Base-by-base conservation (phyloP, 768 basidiomycete species). In the Boletus rubescentipes region DNA sequence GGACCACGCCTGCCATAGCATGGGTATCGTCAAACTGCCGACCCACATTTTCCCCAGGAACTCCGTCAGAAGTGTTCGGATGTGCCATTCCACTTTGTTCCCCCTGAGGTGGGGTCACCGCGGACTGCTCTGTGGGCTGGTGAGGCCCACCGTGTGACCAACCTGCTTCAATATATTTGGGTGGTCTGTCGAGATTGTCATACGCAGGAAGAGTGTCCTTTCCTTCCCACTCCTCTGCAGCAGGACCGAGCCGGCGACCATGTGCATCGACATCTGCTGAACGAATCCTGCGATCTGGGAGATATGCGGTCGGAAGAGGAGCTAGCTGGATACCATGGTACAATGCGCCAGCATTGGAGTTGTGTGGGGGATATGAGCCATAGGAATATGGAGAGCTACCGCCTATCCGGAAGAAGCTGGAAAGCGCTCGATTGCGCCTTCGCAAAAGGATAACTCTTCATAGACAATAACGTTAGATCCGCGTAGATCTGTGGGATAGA, bases 201-300 rank as follows among this genome's bases (percentile, higher is more conserved):
- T 81, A 82, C 5, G 79, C 77, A 9, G 80, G 80, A 23, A 81
- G 71, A 0, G 61, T 53, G 31, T 81, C 80, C 56, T 80, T 81
- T 54, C 77, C 75, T 0, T 66, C 63, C 51, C 68, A 54, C 11
- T 61, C 61, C 16, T 72, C 73, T 46, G 72, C 72, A 36, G 72
- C 63, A 1, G 56, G 49, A 9, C 61, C 64, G 9, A 64, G 39
- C 20, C 78, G 65, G 44, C 80, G 73, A 15, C 80, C 80, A 9
- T 57, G 59, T 16, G 61, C 67, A 56, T 79, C 79, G 0, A 67
- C 69, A 54, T 79, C 78, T 0, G 62, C 58, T 1, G 73, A 74
- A 38, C 57, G 69, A 3, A 72, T 65, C 34, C 63, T 66, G 38
- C 60, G 57, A 41, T 61, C 58, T 9, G 54, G 54, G 50, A 11